Base-by-base conservation (phyloP, 2,329 filamentous ascomycete species). In the Tolypocladium inflatum region DNA sequence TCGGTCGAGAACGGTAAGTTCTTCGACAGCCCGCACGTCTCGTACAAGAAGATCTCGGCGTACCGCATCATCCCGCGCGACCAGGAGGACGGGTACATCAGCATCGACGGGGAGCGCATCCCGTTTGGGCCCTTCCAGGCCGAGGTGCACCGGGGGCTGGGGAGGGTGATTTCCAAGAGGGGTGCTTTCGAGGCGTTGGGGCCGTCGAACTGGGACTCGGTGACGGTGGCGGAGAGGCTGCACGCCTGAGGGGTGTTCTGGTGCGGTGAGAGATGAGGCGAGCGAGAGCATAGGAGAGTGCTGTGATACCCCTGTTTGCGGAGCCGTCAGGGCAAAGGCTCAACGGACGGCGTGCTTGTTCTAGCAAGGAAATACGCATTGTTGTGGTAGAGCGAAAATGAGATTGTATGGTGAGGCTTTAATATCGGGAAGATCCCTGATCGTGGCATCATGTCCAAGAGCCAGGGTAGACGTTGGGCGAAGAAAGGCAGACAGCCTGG, bases 91-190 rank as follows among this genome's bases (percentile, higher is more conserved):
- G 93, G 93, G 2, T 94, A 89, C 70, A 95, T 99, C 70, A 95
- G 91, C 70, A 91, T 99, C 63, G 94, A 97, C 68, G 94, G 94
- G 42, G 94, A 99, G 74, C 81, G 83, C 57, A 80, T 96, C 3
- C 89, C 91, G 0, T 97, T 96, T 70, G 87, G 87, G 65, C 88
- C 90, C 0, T 95, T 97, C 69, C 94, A 99, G 76, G 90, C 87
- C 2, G 94, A 99, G 74, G 80, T 97, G 8, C 91, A 97, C 70
- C 82, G 78, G 56, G 89, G 88, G 0, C 77, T 99, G 30, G 94
- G 90, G 1, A 90, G 89, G 4, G 89, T 93, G n/a, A 76, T 97
- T 62, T 90, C 90, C 55, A 90, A 88, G 73, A 83, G 78, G 35
- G 89, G 85, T 60, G 74, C 81, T 57, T 96, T 91, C 70, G 91